Conservation (phyloP, 75 land plant genomes). For the Cupressus sempervirens region DNA sequence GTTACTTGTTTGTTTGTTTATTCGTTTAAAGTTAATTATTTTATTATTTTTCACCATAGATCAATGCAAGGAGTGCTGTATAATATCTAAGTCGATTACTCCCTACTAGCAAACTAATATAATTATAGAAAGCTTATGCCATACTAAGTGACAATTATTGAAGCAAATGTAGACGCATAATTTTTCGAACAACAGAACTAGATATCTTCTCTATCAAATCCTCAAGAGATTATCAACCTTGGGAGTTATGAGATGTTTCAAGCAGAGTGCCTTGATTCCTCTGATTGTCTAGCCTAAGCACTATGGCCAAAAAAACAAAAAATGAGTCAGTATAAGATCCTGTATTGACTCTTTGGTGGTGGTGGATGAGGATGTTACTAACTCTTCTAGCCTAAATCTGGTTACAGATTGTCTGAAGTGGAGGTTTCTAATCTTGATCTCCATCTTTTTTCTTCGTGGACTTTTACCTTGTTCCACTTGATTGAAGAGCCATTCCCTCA, state of each 20-base stretch:
- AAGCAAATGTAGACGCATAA: neutral
- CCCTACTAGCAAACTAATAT: neutral
- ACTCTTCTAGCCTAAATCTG: neutral
- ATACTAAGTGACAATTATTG: neutral
- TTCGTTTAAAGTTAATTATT: no score
- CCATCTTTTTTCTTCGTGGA: neutral
- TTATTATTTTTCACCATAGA: neutral
- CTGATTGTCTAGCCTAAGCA: neutral
- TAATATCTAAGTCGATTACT: no score
- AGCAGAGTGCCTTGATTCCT: neutral
- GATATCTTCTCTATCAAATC: neutral
- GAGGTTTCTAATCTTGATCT: neutral
- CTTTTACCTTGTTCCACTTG: neutral
- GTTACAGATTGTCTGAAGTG: neutral
- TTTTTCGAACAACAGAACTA: no score
- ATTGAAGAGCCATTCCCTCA: neutral
- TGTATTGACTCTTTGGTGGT: neutral
- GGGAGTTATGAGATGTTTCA: neutral
- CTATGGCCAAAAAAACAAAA: neutral
- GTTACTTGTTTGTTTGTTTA: no score
- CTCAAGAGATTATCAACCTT: neutral
- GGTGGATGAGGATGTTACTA: neutral
- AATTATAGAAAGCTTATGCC: neutral
- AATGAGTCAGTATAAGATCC: neutral
- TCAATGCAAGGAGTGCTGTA: neutral